phyloP scores from a whole-genome alignment of 441 rosid species.

The Dalechampia spathulata region DNA sequence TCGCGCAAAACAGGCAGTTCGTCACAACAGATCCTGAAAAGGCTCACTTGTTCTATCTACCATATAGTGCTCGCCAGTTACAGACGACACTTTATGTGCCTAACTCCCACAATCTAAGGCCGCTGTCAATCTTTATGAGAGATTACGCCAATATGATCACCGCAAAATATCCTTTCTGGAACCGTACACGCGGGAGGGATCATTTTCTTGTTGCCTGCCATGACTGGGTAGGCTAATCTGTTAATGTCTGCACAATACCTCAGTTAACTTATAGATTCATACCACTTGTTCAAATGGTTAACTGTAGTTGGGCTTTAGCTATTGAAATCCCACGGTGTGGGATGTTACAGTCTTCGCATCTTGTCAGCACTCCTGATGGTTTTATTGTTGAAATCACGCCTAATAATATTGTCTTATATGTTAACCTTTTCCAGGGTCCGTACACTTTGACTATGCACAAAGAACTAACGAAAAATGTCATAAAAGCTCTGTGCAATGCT shows the following conservation, averaged over 20 bases:
- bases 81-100: conserved; percentile 46
- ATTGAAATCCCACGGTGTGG: no score
- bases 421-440: conserved; percentile 53
- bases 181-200: conserved; percentile 76
- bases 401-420: conserved; percentile 1
- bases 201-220: conserved; percentile 95
- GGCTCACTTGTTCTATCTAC: conserved; percentile 85
- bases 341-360: no score
- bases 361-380: background rate
- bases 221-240: conserved; percentile 57
- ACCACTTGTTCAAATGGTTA: no score
- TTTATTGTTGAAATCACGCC: background rate
- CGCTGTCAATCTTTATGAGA: conserved; percentile 47
- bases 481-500: conserved; percentile 82
- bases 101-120: conserved; percentile 54
- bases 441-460: conserved; percentile 54
- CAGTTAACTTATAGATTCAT: no score
- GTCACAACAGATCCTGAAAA: conserved; percentile 66
- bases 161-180: conserved; percentile 75
- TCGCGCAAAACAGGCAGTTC: conserved; percentile 59
- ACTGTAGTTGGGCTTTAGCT: no score
- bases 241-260: background rate
- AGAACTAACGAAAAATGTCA: conserved; percentile 53
- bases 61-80: conserved; percentile 71
- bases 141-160: conserved; percentile 61